Conservation (phyloP, 2,329 filamentous ascomycete genomes). For the Podosphaera aphanis region DNA sequence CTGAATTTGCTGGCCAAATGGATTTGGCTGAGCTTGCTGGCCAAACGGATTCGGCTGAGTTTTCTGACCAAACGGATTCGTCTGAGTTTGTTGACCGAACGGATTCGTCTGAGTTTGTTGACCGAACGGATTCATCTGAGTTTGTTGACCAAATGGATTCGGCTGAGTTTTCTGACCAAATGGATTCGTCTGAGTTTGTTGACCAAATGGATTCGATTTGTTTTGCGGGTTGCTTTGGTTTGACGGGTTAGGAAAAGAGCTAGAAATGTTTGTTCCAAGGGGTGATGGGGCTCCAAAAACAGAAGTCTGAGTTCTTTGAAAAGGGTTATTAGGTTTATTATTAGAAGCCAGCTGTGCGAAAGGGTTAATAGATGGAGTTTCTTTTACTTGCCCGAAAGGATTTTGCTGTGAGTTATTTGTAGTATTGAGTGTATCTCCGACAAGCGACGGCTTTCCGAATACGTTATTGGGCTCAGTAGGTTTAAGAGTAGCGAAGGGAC, state of each 20-base stretch:
- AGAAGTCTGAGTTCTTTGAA: not conserved
- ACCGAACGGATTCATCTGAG: slow-evolving; percentile 21
- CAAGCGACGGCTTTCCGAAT: not conserved
- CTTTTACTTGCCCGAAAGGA: not conserved
- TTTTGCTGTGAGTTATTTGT: not conserved
- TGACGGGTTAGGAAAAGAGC: too few relatives aligned
- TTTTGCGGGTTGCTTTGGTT: too few relatives aligned
- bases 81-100: slow-evolving; percentile 1
- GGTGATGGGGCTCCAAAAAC: too few relatives aligned
- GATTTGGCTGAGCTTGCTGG: slow-evolving; percentile 3
- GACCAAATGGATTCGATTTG: too few relatives aligned
- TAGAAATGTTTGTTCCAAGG: too few relatives aligned
- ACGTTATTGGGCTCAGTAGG: not conserved
- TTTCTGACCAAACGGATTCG: slow-evolving; percentile 3
- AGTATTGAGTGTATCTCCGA: not conserved
- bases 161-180: slow-evolving; percentile 4
- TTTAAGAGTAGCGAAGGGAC: slow-evolving; percentile 20
- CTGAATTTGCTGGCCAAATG: too few relatives aligned
- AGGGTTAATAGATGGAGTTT: not conserved
- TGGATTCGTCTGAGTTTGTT: too few relatives aligned
- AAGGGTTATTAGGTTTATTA: not conserved
- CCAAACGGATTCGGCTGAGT: slow-evolving; percentile 16
- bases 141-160: slow-evolving; percentile 2
- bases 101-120: slow-evolving; percentile 15
- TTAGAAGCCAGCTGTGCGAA: not conserved